Evolutionary conservation across 495 filamentous ascomycete species (phyloP).

Genomic region (Penicillium soppii): DNA sequence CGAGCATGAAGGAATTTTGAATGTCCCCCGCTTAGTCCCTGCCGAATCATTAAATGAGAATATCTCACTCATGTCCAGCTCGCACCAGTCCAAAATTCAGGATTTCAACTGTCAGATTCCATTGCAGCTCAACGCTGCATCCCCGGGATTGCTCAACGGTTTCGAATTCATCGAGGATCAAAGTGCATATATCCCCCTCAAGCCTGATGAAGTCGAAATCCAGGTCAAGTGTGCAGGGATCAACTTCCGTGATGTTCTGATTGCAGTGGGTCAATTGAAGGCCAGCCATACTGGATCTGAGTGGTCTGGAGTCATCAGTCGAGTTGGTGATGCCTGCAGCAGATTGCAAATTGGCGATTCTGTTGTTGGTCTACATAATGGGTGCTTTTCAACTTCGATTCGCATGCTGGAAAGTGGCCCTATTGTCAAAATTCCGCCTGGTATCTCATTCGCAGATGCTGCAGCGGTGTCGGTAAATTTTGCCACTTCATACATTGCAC

Average conservation of each 20-base stretch:
- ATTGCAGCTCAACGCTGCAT: constrained; percentile 16
- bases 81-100: neutral
- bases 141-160: constrained; percentile 22
- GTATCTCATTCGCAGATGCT: constrained; percentile 10
- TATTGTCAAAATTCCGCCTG: neutral
- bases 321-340: constrained; percentile 22
- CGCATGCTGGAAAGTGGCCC: neutral
- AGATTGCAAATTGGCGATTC: constrained; percentile 34
- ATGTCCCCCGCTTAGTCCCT: constrained; percentile 7
- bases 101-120: constrained; percentile 7
- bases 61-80: neutral
- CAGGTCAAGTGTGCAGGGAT: constrained; percentile 31
- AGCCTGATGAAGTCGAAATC: constrained; percentile 21
- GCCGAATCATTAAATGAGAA: neutral
- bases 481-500: constrained; percentile 13
- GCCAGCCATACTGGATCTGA: constrained; percentile 37
- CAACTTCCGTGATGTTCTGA: constrained; percentile 46
- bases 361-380: constrained; percentile 2
- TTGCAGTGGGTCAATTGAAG: constrained; percentile 32
- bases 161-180: constrained; percentile 18
- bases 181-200: neutral
- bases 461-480: constrained; percentile 20
- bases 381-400: constrained; percentile 6
- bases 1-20: constrained; percentile 9
- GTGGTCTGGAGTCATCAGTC: constrained; percentile 42